Evolutionary conservation across 148 eudicot genomes (phyloP).

Genomic region (Tetragonia tetragonoides): DNA sequence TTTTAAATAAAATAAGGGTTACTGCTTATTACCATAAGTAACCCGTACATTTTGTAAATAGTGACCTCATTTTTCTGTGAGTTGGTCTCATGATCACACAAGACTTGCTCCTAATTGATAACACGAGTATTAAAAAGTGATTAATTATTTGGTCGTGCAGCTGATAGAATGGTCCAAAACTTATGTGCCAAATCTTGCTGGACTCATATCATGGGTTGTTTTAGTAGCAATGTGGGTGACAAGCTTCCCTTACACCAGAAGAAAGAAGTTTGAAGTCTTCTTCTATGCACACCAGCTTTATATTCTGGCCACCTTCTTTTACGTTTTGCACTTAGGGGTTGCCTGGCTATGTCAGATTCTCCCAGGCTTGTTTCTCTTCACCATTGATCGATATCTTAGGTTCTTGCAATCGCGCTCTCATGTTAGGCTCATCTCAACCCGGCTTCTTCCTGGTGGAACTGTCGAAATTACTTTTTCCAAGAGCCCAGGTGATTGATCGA

Average conservation of each 20-base stretch:
- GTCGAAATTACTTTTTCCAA: conserved; percentile 54
- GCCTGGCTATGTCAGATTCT: conserved; percentile 47
- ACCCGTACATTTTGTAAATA: too few relatives aligned
- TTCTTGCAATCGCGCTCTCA: conserved; percentile 48
- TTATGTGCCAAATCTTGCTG: conserved; percentile 44
- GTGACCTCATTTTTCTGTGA: too few relatives aligned
- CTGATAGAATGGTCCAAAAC: conserved; percentile 37
- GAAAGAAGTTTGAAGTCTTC: conserved; percentile 56
- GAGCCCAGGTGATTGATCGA: conserved; percentile 51
- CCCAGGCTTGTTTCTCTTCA: conserved; percentile 58
- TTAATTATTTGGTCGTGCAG: conserved; percentile 22
- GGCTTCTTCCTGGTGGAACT: conserved; percentile 49
- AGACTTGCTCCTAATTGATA: too few relatives aligned
- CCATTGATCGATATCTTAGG: conserved; percentile 54
- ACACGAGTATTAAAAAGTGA: too few relatives aligned
- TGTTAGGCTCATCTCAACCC: conserved; percentile 41
- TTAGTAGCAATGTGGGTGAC: conserved; percentile 49
- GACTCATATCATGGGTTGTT: conserved; percentile 39
- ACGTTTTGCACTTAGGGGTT: conserved; percentile 45
- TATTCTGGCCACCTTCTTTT: conserved; percentile 47
- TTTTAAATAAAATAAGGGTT: too few relatives aligned
- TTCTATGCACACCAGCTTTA: conserved; percentile 62
- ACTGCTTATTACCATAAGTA: too few relatives aligned
- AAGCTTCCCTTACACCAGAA: conserved; percentile 45
- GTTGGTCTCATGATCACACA: too few relatives aligned